Conservation (phyloP, 176 grass and related monocot genomes). For the Pharus latifolius region DNA sequence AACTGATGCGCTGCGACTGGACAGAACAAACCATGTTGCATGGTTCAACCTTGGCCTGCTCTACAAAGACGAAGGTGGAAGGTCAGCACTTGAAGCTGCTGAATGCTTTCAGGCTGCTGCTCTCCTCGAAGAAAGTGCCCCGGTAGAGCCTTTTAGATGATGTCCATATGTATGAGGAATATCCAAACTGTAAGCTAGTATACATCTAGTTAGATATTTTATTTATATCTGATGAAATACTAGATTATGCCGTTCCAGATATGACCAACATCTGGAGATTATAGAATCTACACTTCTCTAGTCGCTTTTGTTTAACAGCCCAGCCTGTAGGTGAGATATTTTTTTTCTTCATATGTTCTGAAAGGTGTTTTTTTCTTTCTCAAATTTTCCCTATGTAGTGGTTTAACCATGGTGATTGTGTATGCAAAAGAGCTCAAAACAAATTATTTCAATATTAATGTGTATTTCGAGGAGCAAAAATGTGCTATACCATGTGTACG, state of each 20-base stretch:
- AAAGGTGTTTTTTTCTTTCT: neutral
- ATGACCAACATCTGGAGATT: neutral
- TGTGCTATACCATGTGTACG: too few species aligned
- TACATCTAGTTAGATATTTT: neutral
- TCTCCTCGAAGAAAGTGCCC: slow-evolving; percentile 75
- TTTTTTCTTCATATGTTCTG: neutral
- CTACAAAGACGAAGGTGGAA: slow-evolving; percentile 51
- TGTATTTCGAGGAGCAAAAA: neutral
- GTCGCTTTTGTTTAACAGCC: too few species aligned
- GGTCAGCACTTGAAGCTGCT: slow-evolving; percentile 48
- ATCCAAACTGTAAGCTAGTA: slow-evolving; percentile 6
- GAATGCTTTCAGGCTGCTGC: slow-evolving; percentile 78
- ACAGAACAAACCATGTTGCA: slow-evolving; percentile 64
- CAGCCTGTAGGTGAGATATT: too few species aligned
- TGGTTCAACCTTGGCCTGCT: slow-evolving; percentile 85
- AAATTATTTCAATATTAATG: neutral
- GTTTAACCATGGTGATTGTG: neutral
- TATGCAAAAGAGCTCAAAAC: neutral
- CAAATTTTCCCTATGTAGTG: neutral
- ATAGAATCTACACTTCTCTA: too few species aligned
- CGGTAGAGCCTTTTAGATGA: slow-evolving; percentile 84
- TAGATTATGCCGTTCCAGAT: neutral
- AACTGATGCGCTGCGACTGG: slow-evolving; percentile 51
- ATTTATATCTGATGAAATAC: neutral
- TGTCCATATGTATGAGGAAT: neutral